These are phyloP conservation scores for Sphagnum contortum DNA, from an alignment of 225 moss, liverwort and hornwort genomes.

Conservation along the genomic window DNA sequence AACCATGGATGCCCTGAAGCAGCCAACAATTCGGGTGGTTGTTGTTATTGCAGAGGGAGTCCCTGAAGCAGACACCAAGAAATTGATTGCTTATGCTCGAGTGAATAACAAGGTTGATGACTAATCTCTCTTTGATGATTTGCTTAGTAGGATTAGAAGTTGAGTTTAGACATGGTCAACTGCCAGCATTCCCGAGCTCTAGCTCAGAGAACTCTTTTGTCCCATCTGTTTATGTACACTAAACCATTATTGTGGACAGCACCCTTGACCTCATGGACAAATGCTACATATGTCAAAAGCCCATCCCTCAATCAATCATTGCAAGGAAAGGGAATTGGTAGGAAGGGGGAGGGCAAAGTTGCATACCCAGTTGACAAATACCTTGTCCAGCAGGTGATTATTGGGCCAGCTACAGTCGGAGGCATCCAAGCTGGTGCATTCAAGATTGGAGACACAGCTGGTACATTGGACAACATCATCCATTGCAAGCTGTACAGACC, in stretches of 20 bases:
- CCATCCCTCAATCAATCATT: no score
- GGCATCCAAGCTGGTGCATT: constrained; percentile 94
- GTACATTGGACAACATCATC: constrained; percentile 85
- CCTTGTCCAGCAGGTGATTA: constrained; percentile 10
- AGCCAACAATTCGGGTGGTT: constrained; percentile 81
- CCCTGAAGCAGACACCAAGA: constrained; percentile 88
- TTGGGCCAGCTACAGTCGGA: constrained; percentile 90
- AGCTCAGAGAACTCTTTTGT: no score
- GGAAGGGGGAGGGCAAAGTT: no score
- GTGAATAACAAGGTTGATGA: constrained; percentile 66
- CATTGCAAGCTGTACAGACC: constrained; percentile 90
- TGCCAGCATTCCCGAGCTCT: no score
- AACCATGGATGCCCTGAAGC: constrained; percentile 81
- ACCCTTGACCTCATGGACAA: no score
- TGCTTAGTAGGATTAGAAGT: no score
- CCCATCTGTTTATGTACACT: no score
- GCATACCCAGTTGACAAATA: background rate
- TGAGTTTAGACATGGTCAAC: no score
- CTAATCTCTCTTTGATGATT: background rate
- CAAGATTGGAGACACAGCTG: constrained; percentile 94
- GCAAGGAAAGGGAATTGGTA: no score
- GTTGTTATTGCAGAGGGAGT: constrained; percentile 94
- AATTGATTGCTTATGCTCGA: constrained; percentile 68
- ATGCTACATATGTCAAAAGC: no score
- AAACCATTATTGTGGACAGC: no score